A percentile compares a stretch with the other conserved stretches of the same genome.
These are phyloP conservation scores for Hymenochaete sp. DNA, from an alignment of 1,284 basidiomycete species.

Conservation along the genomic window DNA sequence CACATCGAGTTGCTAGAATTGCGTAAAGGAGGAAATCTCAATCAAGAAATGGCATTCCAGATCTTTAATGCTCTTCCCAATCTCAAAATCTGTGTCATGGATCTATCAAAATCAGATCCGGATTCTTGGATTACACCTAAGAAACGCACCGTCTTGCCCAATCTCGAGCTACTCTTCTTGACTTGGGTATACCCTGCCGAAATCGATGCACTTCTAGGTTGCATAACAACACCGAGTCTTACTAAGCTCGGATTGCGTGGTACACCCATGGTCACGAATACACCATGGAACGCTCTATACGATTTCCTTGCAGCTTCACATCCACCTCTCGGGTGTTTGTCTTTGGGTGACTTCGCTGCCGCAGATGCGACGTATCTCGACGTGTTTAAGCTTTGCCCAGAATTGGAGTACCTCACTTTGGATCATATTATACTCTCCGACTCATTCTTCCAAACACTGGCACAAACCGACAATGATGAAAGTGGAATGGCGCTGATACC, in stretches of 20 bases:
- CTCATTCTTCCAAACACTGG: constrained; percentile 2
- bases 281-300: constrained; percentile 6
- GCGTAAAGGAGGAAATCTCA: constrained; percentile 5
- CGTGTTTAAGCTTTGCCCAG: constrained; percentile 1
- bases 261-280: neutral
- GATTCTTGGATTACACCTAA: neutral
- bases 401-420: constrained; percentile 11
- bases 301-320: constrained; percentile 8
- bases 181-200: constrained; percentile 13
- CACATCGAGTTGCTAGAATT: constrained; percentile 14
- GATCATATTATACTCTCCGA: constrained; percentile 11
- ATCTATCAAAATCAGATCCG: constrained; percentile 8
- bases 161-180: constrained; percentile 11
- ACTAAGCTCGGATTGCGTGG: constrained; percentile 10
- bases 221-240: constrained; percentile 11
- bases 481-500: constrained; percentile 1
- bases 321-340: constrained; percentile 9
- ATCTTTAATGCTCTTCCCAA: constrained; percentile 6
- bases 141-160: neutral
- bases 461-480: constrained; percentile 1
- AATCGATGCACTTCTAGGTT: constrained; percentile 2
- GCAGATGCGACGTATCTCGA: constrained; percentile 1
- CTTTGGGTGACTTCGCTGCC: constrained; percentile 13
- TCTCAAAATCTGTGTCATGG: constrained; percentile 10
- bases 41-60: constrained; percentile 7